phyloP scores from a whole-genome alignment of 441 rosid species.

The Gossypium schwendimanii region DNA sequence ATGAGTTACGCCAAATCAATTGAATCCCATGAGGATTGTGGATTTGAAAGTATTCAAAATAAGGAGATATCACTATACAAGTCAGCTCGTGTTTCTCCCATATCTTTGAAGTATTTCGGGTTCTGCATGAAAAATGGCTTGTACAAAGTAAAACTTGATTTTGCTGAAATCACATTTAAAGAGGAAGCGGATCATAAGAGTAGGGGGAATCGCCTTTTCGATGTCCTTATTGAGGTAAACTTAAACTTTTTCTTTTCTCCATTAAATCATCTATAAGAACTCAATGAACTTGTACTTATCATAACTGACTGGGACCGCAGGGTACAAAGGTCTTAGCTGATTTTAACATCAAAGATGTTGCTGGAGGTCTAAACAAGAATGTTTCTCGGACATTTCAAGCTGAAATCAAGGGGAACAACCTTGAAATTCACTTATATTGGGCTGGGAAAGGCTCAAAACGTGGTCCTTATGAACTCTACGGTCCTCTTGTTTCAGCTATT shows the following conservation, averaged over 20 bases:
- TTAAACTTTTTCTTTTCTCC: not conserved
- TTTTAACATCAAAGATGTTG: slow-evolving; percentile 4
- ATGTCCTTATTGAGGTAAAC: slow-evolving; percentile 1
- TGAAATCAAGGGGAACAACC: slow-evolving; percentile 11
- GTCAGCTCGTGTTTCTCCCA: slow-evolving; percentile 46
- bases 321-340: slow-evolving; percentile 1
- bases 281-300: not conserved
- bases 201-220: slow-evolving; percentile 9
- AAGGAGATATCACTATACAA: slow-evolving; percentile 24
- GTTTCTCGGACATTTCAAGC: slow-evolving; percentile 30
- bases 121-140: slow-evolving; percentile 53
- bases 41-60: not conserved
- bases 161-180: slow-evolving; percentile 48
- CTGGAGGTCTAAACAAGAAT: slow-evolving; percentile 10
- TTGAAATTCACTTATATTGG: slow-evolving; percentile 55
- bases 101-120: slow-evolving; percentile 52
- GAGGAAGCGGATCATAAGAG: slow-evolving; percentile 17
- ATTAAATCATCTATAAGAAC: not conserved
- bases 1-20: slow-evolving; percentile 35
- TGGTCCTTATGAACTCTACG: slow-evolving; percentile 47
- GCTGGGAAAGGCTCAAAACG: slow-evolving; percentile 69
- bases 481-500: slow-evolving; percentile 63
- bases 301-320: not conserved
- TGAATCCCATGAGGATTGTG: slow-evolving; percentile 2
- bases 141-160: slow-evolving; percentile 43